phyloP scores from a whole-genome alignment of 176 grass and related monocot genomes.

The Cocos nucifera region DNA sequence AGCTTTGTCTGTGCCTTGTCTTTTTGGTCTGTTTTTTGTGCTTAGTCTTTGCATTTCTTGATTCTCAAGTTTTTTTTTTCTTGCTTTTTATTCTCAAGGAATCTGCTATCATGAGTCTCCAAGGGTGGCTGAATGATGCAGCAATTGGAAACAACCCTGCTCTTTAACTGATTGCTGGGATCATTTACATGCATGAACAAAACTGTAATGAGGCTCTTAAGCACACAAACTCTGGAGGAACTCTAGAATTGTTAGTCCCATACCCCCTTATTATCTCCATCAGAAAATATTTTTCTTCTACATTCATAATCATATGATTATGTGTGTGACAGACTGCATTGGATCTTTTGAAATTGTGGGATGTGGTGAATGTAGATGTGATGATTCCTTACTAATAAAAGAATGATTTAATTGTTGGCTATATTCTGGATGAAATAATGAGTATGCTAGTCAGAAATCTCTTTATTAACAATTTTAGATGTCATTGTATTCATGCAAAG shows the following conservation, averaged over 20 bases:
- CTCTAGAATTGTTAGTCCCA: conserved; percentile 44
- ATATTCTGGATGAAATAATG: no score
- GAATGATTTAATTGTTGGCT: no score
- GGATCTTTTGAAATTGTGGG: no score
- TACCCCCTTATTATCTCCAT: not conserved
- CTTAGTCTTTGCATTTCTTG: no score
- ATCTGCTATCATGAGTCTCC: conserved; percentile 43
- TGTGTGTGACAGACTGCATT: no score
- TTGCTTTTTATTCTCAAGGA: conserved; percentile 34
- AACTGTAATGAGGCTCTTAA: conserved; percentile 61
- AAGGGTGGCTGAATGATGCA: conserved; percentile 59
- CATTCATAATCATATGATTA: not conserved
- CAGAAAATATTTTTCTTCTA: not conserved
- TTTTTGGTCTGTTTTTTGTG: no score
- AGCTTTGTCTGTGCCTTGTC: no score
- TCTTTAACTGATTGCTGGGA: conserved; percentile 47
- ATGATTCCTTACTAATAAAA: no score
- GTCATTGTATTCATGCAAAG: no score
- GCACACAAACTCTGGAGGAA: conserved; percentile 68
- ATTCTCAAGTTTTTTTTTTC: not conserved
- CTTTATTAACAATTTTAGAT: no score
- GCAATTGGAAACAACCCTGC: conserved; percentile 58
- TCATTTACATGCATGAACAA: conserved; percentile 67
- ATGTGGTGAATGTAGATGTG: no score
- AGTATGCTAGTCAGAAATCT: no score